Conservation (phyloP, 176 grass and related monocot genomes). For the Aegilops umbellulata region DNA sequence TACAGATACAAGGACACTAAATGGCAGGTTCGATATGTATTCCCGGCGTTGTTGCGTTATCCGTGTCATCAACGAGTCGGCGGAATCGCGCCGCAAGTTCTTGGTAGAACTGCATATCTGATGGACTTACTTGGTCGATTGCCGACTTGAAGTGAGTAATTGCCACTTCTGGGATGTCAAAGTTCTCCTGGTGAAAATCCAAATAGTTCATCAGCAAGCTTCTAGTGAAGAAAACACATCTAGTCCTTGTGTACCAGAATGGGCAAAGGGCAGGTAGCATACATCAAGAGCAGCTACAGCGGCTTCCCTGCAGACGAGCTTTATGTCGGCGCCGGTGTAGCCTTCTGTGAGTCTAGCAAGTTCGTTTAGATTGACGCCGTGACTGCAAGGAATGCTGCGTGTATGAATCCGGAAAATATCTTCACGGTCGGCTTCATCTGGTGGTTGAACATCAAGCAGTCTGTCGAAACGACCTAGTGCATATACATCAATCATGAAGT, state of each 20-base stretch:
- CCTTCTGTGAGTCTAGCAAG: conserved; percentile 86
- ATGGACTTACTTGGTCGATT: conserved; percentile 45
- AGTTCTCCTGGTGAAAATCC: conserved; percentile 43
- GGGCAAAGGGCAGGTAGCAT: conserved; percentile 26
- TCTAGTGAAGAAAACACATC: not conserved
- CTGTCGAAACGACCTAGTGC: conserved; percentile 81
- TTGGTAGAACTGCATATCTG: conserved; percentile 68
- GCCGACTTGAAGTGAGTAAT: conserved; percentile 64
- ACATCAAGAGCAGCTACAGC: conserved; percentile 86
- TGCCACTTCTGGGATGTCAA: conserved; percentile 52
- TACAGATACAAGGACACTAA: not conserved
- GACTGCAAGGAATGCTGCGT: conserved; percentile 57
- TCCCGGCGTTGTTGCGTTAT: conserved; percentile 9
- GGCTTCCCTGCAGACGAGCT: conserved; percentile 81
- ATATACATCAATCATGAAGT: conserved; percentile 22
- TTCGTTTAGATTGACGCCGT: conserved; percentile 56
- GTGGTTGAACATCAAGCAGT: conserved; percentile 83
- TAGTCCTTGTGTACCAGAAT: not conserved
- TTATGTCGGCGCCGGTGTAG: conserved; percentile 91
- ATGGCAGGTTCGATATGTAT: not conserved
- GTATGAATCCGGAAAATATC: conserved; percentile 79
- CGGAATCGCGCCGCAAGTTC: conserved; percentile 63
- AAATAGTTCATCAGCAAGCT: conserved; percentile 15
- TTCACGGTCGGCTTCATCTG: conserved; percentile 62
- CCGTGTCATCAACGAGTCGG: conserved; percentile 40